Base-by-base conservation (phyloP, 23 red algal species). In the Gracilaria gracilis region DNA sequence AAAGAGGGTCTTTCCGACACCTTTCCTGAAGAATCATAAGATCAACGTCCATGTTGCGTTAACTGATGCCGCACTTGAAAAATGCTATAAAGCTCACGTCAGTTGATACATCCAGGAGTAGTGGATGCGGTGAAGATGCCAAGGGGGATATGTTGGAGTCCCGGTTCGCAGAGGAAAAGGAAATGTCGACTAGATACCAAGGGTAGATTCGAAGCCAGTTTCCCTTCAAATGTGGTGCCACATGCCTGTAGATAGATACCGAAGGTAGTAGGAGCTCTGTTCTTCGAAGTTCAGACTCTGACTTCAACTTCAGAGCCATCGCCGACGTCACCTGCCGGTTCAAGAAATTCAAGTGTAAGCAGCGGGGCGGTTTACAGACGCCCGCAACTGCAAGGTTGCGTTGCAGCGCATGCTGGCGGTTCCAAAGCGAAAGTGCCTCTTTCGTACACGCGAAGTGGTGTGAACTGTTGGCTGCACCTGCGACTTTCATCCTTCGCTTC, bases 1-100 rank as follows among this genome's bases (percentile, higher is more conserved):
- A 96, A 49, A 80, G 86, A 19, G 94, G 94, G 59, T 96, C 94
- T 21, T 77, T 64, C 28, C 94, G 55, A 71, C 94, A 96, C 34
- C 94, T 44, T 34, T 86, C 59, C 57, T 91, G 94, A 61, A 96
- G 74, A 46, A 92, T 31, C 71, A 91, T 83, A 28, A 96, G 87
- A 59, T 92, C 94, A 9, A 83, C 48, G 25, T 91, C 85, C 85
- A 89, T 89, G 24, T 73, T 42, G 67, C 16, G 8, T 55, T 19
- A 55, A 55, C 1, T 15, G 17, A 55, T 55, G 11, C 9, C 11
- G 14, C 19, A 20, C 67, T 24, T 13, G 67, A 42, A 62, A 62
- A 29, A 31, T 8, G 59, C 8, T 62, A 2, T 4, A 62, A 62
- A 25, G 24, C 59, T 29, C 59, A 62, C 11, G 59, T 2, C 8